Conservation (phyloP, 1,139 yeast species). For the Chernovozyma aurita region DNA sequence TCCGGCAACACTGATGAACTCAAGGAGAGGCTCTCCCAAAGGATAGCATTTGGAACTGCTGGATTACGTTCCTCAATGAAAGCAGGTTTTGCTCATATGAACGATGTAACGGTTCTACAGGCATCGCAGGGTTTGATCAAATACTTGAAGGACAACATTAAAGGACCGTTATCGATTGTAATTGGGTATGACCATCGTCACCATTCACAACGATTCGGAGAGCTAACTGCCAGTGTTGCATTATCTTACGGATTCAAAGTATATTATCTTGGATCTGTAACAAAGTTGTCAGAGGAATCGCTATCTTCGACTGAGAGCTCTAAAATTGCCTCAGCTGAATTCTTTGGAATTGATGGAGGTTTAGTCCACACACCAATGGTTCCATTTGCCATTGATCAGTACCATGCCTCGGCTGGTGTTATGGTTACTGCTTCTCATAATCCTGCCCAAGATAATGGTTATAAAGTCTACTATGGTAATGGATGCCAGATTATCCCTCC, state of each 20-base stretch:
- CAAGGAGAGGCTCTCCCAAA: constrained; percentile 42
- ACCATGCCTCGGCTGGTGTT: constrained; percentile 71
- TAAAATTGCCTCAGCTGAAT: constrained; percentile 8
- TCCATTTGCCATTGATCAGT: constrained; percentile 73
- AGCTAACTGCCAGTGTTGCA: constrained; percentile 73
- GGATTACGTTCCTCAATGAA: constrained; percentile 86
- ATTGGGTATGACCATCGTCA: constrained; percentile 91
- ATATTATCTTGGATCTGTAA: constrained; percentile 48
- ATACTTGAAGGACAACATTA: constrained; percentile 35
- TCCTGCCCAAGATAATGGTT: constrained; percentile 91
- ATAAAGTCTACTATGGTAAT: constrained; percentile 87
- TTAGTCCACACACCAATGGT: constrained; percentile 86
- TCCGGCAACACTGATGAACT: constrained; percentile 40
- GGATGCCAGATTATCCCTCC: constrained; percentile 98
- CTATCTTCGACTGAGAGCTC: constrained; percentile 10
- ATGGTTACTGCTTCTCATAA: constrained; percentile 98
- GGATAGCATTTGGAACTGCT: constrained; percentile 91
- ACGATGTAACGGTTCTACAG: constrained; percentile 82
- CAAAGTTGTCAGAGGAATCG: constrained; percentile 28
- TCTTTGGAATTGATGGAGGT: constrained; percentile 14
- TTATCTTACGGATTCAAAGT: constrained; percentile 65
- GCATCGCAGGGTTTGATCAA: constrained; percentile 87
- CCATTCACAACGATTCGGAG: constrained; percentile 76
- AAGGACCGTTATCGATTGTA: constrained; percentile 43
- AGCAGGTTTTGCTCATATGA: constrained; percentile 87